phyloP scores from a whole-genome alignment of 306 rosid species.

The Ormosia emarginata region DNA sequence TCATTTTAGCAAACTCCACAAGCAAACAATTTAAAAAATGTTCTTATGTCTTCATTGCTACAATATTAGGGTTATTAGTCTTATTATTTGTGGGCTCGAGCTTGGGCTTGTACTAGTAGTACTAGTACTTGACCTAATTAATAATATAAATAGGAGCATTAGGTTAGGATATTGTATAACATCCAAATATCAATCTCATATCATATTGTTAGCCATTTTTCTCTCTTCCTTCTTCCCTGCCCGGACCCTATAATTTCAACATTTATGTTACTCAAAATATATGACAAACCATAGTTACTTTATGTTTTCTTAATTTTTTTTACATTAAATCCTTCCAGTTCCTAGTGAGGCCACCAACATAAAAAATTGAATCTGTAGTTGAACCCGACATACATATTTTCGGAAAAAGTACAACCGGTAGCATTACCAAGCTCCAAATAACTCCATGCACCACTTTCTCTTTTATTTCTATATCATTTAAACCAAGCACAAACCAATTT shows the following conservation, averaged over 20 bases:
- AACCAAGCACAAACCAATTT: not conserved
- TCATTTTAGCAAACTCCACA: not conserved
- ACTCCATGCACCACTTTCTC: not conserved
- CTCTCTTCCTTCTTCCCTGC: not conserved
- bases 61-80: too few relatives aligned
- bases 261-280: not conserved
- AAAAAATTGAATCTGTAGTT: not conserved
- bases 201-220: too few relatives aligned
- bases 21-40: too few relatives aligned
- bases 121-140: too few relatives aligned
- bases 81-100: too few relatives aligned
- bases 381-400: not conserved
- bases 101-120: too few relatives aligned
- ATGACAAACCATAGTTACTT: not conserved
- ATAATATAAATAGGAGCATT: too few relatives aligned
- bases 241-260: not conserved
- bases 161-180: too few relatives aligned
- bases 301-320: not conserved
- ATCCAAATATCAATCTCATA: too few relatives aligned
- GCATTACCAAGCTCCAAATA: not conserved
- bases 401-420: not conserved
- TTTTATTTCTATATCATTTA: not conserved
- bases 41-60: too few relatives aligned
- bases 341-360: not conserved
- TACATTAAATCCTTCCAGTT: not conserved